Percentiles rank a stretch among this genome's conserved stretches.
These are phyloP conservation scores for Ceratobasidium sp. DNA, from an alignment of 1,284 basidiomycete species.

Conservation along the genomic window DNA sequence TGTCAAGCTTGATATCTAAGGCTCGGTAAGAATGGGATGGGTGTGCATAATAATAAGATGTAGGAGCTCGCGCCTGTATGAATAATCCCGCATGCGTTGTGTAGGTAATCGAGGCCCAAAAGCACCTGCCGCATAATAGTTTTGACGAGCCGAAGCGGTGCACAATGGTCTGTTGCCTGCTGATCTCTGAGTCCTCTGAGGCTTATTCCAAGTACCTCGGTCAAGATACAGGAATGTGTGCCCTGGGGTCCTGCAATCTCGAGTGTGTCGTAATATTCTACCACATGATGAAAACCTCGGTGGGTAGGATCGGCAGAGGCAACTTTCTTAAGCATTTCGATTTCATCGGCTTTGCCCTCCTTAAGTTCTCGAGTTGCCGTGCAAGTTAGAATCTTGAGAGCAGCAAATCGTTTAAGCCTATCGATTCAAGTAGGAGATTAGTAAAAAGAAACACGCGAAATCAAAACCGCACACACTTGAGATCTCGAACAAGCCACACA, in stretches of 20 bases:
- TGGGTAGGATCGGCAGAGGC: neutral
- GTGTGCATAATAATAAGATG: neutral
- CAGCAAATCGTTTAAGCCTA: neutral
- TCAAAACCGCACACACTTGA: slow-evolving; percentile 64
- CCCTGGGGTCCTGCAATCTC: neutral
- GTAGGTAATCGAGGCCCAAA: slow-evolving; percentile 97
- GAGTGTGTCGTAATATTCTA: slow-evolving; percentile 9
- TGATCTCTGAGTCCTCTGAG: neutral
- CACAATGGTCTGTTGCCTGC: slow-evolving; percentile 63
- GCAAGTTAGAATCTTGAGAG: slow-evolving; percentile 10
- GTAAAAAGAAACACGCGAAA: neutral
- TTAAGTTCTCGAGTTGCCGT: neutral
- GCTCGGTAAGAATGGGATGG: neutral
- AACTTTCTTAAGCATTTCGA: slow-evolving; percentile 6
- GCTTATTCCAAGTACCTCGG: slow-evolving; percentile 1
- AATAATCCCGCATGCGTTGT: slow-evolving; percentile 94
- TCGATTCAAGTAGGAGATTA: neutral
- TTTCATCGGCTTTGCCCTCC: neutral
- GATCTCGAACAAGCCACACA: slow-evolving; percentile 91
- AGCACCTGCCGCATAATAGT: slow-evolving; percentile 98
- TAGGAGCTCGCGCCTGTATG: slow-evolving; percentile 70
- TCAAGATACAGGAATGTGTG: neutral
- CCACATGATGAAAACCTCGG: neutral
- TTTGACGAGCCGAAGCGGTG: slow-evolving; percentile 92
- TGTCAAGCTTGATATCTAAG: slow-evolving; percentile 93